Conservation (phyloP, 371 early-diverging fungal species). For the Basidiobolus heterosporus region DNA sequence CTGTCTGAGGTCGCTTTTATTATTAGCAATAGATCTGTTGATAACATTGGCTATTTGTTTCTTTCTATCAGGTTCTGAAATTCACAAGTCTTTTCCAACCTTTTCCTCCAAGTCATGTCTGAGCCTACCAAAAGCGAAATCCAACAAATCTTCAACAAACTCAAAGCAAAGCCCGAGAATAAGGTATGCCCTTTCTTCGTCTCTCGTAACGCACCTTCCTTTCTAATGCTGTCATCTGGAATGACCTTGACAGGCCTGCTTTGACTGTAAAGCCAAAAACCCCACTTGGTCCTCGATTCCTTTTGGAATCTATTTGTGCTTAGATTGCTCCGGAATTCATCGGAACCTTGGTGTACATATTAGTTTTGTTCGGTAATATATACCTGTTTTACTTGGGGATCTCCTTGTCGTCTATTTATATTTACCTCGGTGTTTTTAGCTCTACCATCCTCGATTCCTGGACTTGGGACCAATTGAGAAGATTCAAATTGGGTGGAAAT, state of each 20-base stretch:
- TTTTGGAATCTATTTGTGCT: conserved; percentile 93
- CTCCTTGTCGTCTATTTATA: not conserved
- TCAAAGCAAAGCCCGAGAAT: conserved; percentile 56
- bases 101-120: no score
- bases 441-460: conserved; percentile 80
- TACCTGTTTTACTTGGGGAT: no score
- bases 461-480: conserved; percentile 85
- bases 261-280: conserved; percentile 91
- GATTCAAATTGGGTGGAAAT: conserved; percentile 83
- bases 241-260: conserved; percentile 84
- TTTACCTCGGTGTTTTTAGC: conserved; percentile 11
- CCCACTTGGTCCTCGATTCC: conserved; percentile 97
- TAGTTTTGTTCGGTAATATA: conserved; percentile 91
- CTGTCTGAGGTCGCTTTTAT: no score
- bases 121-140: conserved; percentile 62
- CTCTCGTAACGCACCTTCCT: no score
- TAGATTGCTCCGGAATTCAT: conserved; percentile 92
- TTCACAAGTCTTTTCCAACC: no score
- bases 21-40: no score
- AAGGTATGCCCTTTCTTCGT: no score
- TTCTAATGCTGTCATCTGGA: no score
- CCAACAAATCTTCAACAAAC: conserved; percentile 58
- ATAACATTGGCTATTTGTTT: no score
- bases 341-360: conserved; percentile 91
- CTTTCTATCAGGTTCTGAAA: no score